Conservation (phyloP, 139 green algal species). For the Coccomyxa sp. region DNA sequence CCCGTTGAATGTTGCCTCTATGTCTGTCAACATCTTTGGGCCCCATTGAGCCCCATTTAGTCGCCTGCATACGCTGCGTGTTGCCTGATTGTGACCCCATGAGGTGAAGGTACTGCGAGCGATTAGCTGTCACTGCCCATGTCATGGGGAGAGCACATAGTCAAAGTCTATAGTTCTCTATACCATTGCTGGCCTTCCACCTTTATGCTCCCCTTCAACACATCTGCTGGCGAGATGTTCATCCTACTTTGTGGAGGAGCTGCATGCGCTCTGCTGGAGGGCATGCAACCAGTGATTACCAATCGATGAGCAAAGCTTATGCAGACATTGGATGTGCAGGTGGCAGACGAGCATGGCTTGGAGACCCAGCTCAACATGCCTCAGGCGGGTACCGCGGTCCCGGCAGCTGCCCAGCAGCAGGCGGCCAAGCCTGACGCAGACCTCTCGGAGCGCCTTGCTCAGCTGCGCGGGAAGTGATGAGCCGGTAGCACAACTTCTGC, state of each 20-base stretch:
- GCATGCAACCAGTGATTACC: too few relatives aligned
- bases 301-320: neutral
- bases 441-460: slow-evolving; percentile 66
- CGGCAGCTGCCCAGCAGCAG: slow-evolving; percentile 3
- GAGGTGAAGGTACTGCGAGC: too few relatives aligned
- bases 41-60: too few relatives aligned
- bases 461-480: slow-evolving; percentile 53
- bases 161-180: too few relatives aligned
- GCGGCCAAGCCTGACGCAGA: slow-evolving; percentile 54
- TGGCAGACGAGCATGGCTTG: slow-evolving; percentile 89
- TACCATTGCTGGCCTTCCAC: neutral
- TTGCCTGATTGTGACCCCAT: too few relatives aligned
- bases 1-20: too few relatives aligned
- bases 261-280: neutral
- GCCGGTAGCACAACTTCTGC: too few relatives aligned
- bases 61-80: too few relatives aligned
- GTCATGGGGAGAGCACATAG: too few relatives aligned
- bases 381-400: slow-evolving; percentile 27
- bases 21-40: too few relatives aligned
- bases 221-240: neutral
- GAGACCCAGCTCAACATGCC: slow-evolving; percentile 69
- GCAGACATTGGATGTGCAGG: slow-evolving; percentile 33
- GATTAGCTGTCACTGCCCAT: too few relatives aligned
- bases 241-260: neutral
- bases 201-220: neutral